Percentiles rank a stretch among this genome's conserved stretches.
phyloP scores from a whole-genome alignment of 2,329 filamentous ascomycete genomes.

The Xylaria sp. region DNA sequence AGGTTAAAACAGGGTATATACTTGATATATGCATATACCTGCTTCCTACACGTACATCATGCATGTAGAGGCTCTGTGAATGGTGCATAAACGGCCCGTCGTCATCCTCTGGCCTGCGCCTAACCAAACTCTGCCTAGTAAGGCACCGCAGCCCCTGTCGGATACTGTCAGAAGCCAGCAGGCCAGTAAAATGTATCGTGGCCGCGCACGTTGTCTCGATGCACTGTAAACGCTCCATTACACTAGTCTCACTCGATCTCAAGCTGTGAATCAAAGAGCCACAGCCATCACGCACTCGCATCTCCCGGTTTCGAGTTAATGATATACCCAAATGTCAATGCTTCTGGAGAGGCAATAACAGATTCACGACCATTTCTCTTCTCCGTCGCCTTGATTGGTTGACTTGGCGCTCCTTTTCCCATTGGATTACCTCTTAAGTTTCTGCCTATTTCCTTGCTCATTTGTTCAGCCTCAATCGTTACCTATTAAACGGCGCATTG shows the following conservation, averaged over 20 bases:
- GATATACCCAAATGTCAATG: constrained; percentile 10
- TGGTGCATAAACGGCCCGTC: background rate
- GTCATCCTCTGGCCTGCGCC: background rate
- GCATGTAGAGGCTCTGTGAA: too few species aligned
- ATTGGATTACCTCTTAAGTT: background rate
- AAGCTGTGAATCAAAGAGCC: constrained; percentile 4
- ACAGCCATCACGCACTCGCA: background rate
- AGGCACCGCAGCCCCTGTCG: too few species aligned
- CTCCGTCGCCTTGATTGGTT: constrained; percentile 24
- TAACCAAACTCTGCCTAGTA: background rate
- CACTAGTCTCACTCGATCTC: constrained; percentile 10
- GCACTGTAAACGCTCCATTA: constrained; percentile 14
- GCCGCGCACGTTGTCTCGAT: background rate
- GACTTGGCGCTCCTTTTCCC: constrained; percentile 8
- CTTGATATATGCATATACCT: too few species aligned
- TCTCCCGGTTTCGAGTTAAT: constrained; percentile 12
- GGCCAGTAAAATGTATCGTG: background rate
- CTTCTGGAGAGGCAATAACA: background rate
- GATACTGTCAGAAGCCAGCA: background rate
- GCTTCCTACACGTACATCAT: too few species aligned
- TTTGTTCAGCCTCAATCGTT: background rate
- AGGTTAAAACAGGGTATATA: too few species aligned
- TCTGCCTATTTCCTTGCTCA: background rate
- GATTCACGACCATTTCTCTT: background rate
- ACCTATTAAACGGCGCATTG: constrained; percentile 15